A percentile compares a stretch with the other conserved stretches of the same genome.
Evolutionary conservation across 1,284 basidiomycete genomes (phyloP).

Genomic region (Clitocybe nebularis): DNA sequence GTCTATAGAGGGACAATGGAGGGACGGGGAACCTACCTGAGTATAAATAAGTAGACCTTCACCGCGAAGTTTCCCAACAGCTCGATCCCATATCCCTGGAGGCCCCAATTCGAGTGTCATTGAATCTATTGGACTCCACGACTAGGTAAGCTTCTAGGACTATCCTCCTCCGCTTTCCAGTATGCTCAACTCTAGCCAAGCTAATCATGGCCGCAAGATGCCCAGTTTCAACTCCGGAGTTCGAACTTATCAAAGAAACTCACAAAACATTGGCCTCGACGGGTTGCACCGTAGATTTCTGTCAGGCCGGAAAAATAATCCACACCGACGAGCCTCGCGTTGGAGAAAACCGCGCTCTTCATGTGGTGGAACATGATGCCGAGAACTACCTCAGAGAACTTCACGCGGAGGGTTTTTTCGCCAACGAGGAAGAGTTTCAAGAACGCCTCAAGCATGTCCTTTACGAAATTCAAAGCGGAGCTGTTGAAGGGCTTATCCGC

Average conservation of each 20-base stretch:
- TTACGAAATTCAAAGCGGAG: not conserved
- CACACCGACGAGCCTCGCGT: conserved; percentile 1
- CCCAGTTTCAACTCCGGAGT: not conserved
- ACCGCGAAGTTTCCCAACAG: not conserved
- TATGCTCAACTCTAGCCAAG: no score
- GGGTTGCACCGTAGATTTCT: not conserved
- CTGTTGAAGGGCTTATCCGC: not conserved
- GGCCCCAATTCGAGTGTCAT: not conserved
- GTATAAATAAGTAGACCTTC: conserved; percentile 1
- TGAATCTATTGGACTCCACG: not conserved
- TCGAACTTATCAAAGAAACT: not conserved
- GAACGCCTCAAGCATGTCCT: not conserved
- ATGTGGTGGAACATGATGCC: not conserved
- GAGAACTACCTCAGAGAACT: not conserved
- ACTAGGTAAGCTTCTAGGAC: no score
- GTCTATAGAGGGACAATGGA: not conserved
- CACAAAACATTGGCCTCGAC: not conserved
- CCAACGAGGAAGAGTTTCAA: not conserved
- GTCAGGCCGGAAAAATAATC: not conserved
- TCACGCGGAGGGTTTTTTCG: not conserved
- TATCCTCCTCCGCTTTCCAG: not conserved
- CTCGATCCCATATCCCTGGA: not conserved
- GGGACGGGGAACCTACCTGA: not conserved
- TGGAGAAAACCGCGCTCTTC: not conserved
- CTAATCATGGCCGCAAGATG: not conserved